phyloP scores from a whole-genome alignment of 169 alveolate species.

The Hepatocystis sp. region DNA sequence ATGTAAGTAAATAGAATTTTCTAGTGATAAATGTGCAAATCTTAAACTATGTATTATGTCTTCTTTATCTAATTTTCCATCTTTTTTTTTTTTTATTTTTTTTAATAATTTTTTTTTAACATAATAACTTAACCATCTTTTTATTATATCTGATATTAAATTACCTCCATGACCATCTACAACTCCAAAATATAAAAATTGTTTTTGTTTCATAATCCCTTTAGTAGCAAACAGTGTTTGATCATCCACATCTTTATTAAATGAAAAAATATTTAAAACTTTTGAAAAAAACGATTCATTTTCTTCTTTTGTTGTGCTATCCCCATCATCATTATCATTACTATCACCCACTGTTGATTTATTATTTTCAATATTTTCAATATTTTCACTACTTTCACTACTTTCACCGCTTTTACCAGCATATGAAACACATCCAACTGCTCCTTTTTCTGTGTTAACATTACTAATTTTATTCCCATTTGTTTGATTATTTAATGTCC shows the following conservation, averaged over 20 bases:
- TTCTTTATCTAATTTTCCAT: not conserved
- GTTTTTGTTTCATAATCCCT: too few relatives aligned
- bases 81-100: slow-evolving; percentile 1
- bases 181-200: slow-evolving; percentile 40
- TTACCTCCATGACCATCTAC: slow-evolving; percentile 73
- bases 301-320: not conserved
- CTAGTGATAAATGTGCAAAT: slow-evolving; percentile 37
- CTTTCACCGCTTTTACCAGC: too few relatives aligned
- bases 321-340: not conserved
- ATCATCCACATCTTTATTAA: too few relatives aligned
- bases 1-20: slow-evolving; percentile 8
- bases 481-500: too few relatives aligned
- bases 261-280: too few relatives aligned
- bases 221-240: too few relatives aligned
- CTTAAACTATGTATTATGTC: slow-evolving; percentile 33
- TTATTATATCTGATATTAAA: slow-evolving; percentile 32
- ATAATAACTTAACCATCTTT: slow-evolving; percentile 33
- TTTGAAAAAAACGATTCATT: too few relatives aligned
- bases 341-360: not conserved
- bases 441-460: too few relatives aligned
- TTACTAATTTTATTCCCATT: too few relatives aligned
- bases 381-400: too few relatives aligned
- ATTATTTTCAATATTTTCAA: not conserved
- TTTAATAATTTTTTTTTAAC: slow-evolving; percentile 50
- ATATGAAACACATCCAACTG: too few relatives aligned